Evolutionary conservation across 164 flowering plant genomes (phyloP).

Genomic region (Magnolia officinalis): DNA sequence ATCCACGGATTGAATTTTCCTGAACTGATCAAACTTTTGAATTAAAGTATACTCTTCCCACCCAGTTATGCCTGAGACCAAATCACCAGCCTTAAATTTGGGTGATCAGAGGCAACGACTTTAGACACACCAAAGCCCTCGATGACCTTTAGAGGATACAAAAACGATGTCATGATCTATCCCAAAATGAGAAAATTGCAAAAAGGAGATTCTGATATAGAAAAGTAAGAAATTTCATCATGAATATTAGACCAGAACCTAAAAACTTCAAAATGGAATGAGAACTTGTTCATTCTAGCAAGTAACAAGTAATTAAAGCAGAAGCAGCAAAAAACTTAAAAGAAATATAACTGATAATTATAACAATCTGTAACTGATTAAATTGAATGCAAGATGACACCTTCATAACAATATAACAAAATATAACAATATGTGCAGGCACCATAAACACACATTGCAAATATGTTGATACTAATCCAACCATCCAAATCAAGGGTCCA

Average conservation of each 20-base stretch:
- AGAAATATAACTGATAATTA: no score
- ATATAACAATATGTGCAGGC: no score
- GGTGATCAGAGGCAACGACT: conserved; percentile 65
- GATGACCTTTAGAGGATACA: conserved; percentile 41
- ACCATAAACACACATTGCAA: no score
- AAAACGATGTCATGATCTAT: background rate
- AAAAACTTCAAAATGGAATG: background rate
- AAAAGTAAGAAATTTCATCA: background rate
- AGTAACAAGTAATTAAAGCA: background rate
- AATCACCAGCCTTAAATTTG: conserved; percentile 58
- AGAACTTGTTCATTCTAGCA: background rate
- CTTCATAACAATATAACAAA: no score
- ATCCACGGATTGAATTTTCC: conserved; percentile 45
- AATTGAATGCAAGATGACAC: background rate
- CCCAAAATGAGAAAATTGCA: background rate
- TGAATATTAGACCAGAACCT: background rate
- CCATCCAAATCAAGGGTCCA: no score
- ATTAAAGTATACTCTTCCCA: conserved; percentile 86
- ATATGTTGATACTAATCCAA: no score
- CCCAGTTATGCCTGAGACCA: conserved; percentile 57
- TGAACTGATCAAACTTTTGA: conserved; percentile 31
- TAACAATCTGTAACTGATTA: background rate
- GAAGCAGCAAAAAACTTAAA: background rate
- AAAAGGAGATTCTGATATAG: background rate
- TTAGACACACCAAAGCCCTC: conserved; percentile 75